A percentile compares a stretch with the other conserved stretches of the same genome.
phyloP scores from a whole-genome alignment of 208 protist genomes.

The Leishmania turanica region DNA sequence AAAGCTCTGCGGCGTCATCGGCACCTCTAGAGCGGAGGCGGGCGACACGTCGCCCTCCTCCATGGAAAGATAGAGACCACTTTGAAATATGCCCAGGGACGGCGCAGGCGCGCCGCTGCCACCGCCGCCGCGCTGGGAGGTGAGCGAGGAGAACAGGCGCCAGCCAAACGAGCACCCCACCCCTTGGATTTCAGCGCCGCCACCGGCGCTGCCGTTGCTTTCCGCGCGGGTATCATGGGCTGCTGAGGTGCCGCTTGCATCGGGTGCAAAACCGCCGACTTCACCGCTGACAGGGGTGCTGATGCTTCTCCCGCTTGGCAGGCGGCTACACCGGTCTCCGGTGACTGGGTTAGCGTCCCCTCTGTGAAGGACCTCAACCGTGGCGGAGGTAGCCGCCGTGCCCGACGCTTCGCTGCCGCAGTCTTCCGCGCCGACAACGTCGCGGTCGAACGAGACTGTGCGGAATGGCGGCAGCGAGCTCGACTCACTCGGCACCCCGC shows the following conservation, averaged over 20 bases:
- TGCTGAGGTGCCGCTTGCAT: not conserved
- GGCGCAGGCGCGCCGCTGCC: not conserved
- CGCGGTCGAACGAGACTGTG: not conserved
- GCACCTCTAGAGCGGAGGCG: conserved; percentile 31
- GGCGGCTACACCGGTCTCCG: not conserved
- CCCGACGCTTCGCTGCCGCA: not conserved
- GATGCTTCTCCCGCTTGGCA: conserved; percentile 1
- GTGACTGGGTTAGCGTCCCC: not conserved
- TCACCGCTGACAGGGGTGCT: not conserved
- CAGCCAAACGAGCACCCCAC: not conserved
- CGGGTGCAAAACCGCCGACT: not conserved
- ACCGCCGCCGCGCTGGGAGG: not conserved
- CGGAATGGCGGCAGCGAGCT: not conserved
- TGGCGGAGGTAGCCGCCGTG: not conserved
- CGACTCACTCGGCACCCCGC: not conserved
- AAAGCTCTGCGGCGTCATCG: conserved; percentile 63
- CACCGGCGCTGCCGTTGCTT: not conserved
- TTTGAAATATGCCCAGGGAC: conserved; percentile 24
- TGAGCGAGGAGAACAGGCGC: conserved; percentile 3
- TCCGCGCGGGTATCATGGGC: not conserved
- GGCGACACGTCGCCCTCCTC: conserved; percentile 27
- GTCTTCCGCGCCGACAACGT: not conserved
- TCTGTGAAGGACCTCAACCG: not conserved
- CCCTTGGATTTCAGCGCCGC: not conserved
- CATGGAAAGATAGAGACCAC: conserved; percentile 23